Evolutionary conservation across 306 rosid species (phyloP), one percentile per base, ranked within the genome.

Genomic region (Dalbergia cochinchinensis): DNA sequence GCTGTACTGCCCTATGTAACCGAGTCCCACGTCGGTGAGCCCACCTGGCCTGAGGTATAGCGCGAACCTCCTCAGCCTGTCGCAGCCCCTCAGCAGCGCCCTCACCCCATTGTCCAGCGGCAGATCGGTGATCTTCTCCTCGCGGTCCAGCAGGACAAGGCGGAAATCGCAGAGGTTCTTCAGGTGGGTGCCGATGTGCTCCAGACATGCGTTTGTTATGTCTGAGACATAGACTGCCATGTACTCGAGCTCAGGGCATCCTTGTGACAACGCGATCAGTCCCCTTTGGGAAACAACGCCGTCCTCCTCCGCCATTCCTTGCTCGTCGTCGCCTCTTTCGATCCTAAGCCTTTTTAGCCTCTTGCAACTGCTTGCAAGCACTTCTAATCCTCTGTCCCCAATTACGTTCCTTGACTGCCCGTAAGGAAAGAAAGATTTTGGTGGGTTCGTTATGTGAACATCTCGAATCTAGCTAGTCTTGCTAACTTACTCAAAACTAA

Each of bases 201-300:
- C 98, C 20, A 95, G 83, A 61, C 92, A 87, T 9, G 85, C 85
- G 69, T 95, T 95, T 54, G 99, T 89, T 53, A 95, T 87, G 77
- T 95, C 99, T 0, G 98, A 93, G 31, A 93, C 99, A 72, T 95
- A 95, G 4, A 93, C 93, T 54, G 98, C 98, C 86, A 95, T 3
- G 77, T 93, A 91, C 83, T 95, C 96, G 53, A 95, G 88, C 61
- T 93, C 94, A 2, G 90, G 91, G 73, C 99, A 95, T 53, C 99
- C 99, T 66, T 87, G 97, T 41, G 99, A 88, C 75, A 95, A 51
- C 33, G 98, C 97, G 76, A 89, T 95, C 68, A 95, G 80, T 67
- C 99, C 99, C 84, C 94, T 88, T 19, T 95, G 99, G 31, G 99
- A 95, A 73, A 95, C 99, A 78, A 90, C 75, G 16, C 99, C 99